Evolutionary conservation across 768 basidiomycete genomes (phyloP).

Genomic region (Mycena galopus): DNA sequence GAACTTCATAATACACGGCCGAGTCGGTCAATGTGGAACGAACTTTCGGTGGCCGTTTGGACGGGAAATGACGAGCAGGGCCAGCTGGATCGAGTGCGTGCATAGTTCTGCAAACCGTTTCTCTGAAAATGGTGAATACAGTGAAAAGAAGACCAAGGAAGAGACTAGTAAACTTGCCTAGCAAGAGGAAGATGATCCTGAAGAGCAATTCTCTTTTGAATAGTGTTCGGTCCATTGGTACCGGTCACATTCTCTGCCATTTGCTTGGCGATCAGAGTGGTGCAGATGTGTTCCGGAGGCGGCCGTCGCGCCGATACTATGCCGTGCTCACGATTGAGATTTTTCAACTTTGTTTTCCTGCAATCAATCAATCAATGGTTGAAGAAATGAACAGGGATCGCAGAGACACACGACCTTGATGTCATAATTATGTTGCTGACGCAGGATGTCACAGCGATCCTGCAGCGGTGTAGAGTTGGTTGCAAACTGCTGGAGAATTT

Average conservation of each 20-base stretch:
- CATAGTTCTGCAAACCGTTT: not conserved
- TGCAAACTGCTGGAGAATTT: not conserved
- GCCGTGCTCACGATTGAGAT: not conserved
- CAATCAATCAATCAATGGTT: not conserved
- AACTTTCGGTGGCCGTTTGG: not conserved
- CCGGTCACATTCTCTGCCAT: not conserved
- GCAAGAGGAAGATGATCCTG: not conserved
- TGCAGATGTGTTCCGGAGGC: not conserved
- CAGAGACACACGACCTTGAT: not conserved
- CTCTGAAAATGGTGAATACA: not conserved
- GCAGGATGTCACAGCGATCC: not conserved
- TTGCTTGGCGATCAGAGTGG: not conserved
- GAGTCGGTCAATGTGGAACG: not conserved
- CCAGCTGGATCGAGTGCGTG: slow-evolving; percentile 1
- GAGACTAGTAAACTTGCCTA: not conserved
- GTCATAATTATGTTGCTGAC: not conserved
- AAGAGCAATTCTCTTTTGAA: slow-evolving; percentile 1
- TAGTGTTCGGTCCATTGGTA: not conserved
- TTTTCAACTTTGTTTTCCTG: not conserved
- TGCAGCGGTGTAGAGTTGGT: not conserved
- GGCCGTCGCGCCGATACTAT: not conserved
- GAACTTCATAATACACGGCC: not conserved
- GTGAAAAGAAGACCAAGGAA: not conserved
- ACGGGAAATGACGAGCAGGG: not conserved
- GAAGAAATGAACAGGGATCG: not conserved